These are phyloP conservation scores for Macrotyloma uniflorum DNA, from an alignment of 306 rosid species.

Conservation along the genomic window DNA sequence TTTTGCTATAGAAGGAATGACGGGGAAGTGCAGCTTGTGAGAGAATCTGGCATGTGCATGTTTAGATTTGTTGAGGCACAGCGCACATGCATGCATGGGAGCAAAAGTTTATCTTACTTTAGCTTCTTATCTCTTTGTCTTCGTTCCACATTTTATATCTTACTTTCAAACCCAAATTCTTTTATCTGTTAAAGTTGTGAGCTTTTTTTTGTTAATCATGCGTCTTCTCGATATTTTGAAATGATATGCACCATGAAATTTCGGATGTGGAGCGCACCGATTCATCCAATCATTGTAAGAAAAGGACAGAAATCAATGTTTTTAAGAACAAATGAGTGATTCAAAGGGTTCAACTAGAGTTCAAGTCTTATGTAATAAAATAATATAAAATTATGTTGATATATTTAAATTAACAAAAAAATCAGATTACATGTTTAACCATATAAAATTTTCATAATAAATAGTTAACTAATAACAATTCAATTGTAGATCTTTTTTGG, in stretches of 20 bases:
- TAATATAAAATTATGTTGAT: neutral
- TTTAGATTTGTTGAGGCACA: conserved; percentile 7
- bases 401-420: neutral
- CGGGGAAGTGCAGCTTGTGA: neutral
- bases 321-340: neutral
- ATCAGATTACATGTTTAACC: neutral
- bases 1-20: neutral
- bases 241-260: neutral
- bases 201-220: no score
- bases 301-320: neutral
- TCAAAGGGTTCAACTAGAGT: neutral
- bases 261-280: neutral
- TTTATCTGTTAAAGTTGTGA: neutral
- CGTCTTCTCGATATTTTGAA: neutral
- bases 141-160: neutral
- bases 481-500: no score
- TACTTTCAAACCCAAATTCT: neutral
- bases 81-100: conserved; percentile 4
- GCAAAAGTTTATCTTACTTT: neutral
- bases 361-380: neutral
- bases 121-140: neutral
- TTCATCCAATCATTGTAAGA: neutral
- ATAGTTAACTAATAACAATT: neutral
- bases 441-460: neutral
- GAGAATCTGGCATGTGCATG: conserved; percentile 29